Conservation (phyloP, 345 rosid genomes). For the Murraya paniculata region DNA sequence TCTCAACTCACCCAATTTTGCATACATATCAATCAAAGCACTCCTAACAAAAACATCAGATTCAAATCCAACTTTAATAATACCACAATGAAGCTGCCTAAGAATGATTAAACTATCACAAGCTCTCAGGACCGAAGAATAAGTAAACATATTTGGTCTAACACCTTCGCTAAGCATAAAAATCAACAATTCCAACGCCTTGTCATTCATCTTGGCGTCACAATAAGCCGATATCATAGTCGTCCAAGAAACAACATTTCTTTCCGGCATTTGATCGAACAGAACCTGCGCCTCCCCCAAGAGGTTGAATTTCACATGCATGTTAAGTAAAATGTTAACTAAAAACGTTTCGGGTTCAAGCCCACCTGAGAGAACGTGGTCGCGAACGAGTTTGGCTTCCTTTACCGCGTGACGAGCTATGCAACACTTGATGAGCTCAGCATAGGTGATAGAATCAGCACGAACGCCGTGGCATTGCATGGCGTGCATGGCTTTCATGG, state of each 20-base stretch:
- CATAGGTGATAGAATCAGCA: slow-evolving; percentile 54
- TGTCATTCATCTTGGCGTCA: slow-evolving; percentile 21
- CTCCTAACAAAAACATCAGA: slow-evolving; percentile 69
- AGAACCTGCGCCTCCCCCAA: slow-evolving; percentile 34
- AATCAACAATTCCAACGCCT: slow-evolving; percentile 37
- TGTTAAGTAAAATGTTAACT: slow-evolving; percentile 38
- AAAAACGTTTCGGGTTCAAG: slow-evolving; percentile 48
- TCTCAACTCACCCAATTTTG: slow-evolving; percentile 50
- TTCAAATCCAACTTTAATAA: slow-evolving; percentile 55
- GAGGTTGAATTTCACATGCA: slow-evolving; percentile 57
- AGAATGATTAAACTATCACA: slow-evolving; percentile 37
- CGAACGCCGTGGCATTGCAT: slow-evolving; percentile 43
- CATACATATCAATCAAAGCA: slow-evolving; percentile 61
- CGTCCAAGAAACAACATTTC: slow-evolving; percentile 65
- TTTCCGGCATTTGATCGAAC: slow-evolving; percentile 37
- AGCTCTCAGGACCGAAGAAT: slow-evolving; percentile 60
- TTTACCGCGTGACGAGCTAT: slow-evolving; percentile 42
- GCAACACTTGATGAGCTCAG: slow-evolving; percentile 60
- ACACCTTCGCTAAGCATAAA: slow-evolving; percentile 57
- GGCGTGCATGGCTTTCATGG: slow-evolving; percentile 48
- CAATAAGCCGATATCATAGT: slow-evolving; percentile 62
- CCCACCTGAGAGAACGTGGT: slow-evolving; percentile 45
- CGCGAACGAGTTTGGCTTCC: slow-evolving; percentile 45
- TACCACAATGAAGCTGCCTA: slow-evolving; percentile 51
- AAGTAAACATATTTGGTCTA: slow-evolving; percentile 54